Conservation (phyloP, 805 yeast genomes). For the Kluyveromyces dobzhanskii region DNA sequence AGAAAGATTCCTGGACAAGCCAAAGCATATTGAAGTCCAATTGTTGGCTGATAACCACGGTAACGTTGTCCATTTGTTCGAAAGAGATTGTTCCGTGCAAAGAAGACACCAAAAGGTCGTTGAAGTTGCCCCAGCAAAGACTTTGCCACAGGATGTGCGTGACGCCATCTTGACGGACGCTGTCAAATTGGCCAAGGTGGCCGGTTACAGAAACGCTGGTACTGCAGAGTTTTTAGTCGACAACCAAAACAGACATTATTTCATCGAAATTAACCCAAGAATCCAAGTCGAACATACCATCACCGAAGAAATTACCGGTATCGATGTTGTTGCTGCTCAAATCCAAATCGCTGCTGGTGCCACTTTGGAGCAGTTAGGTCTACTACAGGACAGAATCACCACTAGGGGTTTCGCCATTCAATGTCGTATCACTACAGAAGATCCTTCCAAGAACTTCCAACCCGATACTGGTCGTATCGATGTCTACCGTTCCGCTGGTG, state of each 20-base stretch:
- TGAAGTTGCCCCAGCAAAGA: slow-evolving; percentile 96
- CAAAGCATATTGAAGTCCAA: slow-evolving; percentile 97
- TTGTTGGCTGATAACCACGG: slow-evolving; percentile 89
- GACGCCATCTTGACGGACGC: slow-evolving; percentile 93
- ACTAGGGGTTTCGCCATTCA: slow-evolving; percentile 97
- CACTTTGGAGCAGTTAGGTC: slow-evolving; percentile 79
- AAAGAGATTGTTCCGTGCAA: slow-evolving; percentile 99
- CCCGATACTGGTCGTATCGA: slow-evolving; percentile 98
- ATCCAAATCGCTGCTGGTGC: slow-evolving; percentile 99
- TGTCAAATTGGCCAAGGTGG: slow-evolving; percentile 79
- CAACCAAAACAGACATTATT: slow-evolving; percentile 87
- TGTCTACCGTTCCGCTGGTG: slow-evolving; percentile 97
- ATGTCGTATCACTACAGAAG: slow-evolving; percentile 98
- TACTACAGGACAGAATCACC: slow-evolving; percentile 89
- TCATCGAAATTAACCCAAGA: slow-evolving; percentile 97
- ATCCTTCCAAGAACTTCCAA: slow-evolving; percentile 91
- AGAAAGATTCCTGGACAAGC: slow-evolving; percentile 89
- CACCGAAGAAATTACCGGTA: slow-evolving; percentile 98
- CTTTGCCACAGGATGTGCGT: slow-evolving; percentile 72
- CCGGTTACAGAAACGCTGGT: slow-evolving; percentile 94
- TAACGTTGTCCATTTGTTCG: slow-evolving; percentile 89
- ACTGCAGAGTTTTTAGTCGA: slow-evolving; percentile 97
- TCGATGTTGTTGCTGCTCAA: slow-evolving; percentile 96
- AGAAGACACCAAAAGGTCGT: slow-evolving; percentile 99
- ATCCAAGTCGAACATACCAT: slow-evolving; percentile 98